Percentiles rank a stretch among this genome's conserved stretches.
These are phyloP conservation scores for Chrysopogon serrulatus DNA, from an alignment of 176 grass and related monocot species.

Conservation along the genomic window DNA sequence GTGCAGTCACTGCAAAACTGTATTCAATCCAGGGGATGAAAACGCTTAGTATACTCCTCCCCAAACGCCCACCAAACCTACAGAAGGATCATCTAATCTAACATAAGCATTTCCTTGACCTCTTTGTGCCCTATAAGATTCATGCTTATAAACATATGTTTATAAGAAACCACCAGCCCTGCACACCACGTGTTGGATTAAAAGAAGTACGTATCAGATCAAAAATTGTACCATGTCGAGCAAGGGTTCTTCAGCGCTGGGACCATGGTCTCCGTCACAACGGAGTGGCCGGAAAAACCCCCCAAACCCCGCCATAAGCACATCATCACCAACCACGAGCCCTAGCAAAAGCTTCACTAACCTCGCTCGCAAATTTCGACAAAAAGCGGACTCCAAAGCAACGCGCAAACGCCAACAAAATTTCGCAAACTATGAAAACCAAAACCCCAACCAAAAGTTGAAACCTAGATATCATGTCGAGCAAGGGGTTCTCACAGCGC, in stretches of 20 bases:
- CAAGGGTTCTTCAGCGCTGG: too few species aligned
- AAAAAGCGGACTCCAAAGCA: neutral
- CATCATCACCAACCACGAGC: neutral
- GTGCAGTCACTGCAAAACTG: neutral
- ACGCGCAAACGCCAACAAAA: neutral
- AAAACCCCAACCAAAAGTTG: neutral
- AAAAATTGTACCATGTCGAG: too few species aligned
- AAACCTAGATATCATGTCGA: neutral
- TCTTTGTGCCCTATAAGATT: neutral
- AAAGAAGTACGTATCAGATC: neutral
- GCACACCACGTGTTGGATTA: neutral
- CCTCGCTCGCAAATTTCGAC: neutral
- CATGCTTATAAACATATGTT: neutral
- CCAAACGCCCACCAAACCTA: neutral
- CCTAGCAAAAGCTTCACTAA: neutral
- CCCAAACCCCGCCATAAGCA: conserved; percentile 20
- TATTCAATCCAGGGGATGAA: neutral
- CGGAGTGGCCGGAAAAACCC: too few species aligned
- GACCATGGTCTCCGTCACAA: too few species aligned
- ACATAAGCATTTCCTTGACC: neutral
- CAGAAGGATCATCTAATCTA: neutral
- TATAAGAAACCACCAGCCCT: neutral
- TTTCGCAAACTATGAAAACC: neutral
- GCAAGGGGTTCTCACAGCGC: conserved; percentile 37
- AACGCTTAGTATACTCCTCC: neutral